Conservation (phyloP, 2,329 filamentous ascomycete species). For the Ascomycota sp. region DNA sequence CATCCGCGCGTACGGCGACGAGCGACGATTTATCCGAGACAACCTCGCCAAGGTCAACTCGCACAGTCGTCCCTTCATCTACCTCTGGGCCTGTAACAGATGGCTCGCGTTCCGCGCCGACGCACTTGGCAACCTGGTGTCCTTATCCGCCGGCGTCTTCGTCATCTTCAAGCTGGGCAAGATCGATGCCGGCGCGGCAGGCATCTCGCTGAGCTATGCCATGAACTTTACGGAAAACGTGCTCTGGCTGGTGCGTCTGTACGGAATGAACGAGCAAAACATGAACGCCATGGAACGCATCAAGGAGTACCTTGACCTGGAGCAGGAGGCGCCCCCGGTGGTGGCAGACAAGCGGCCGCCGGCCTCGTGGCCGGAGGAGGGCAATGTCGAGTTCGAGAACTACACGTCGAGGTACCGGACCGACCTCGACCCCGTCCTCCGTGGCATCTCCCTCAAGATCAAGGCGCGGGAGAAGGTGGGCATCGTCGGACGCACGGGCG, state of each 20-base stretch:
- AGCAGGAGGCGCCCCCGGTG: slow-evolving; percentile 69
- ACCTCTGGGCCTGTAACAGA: slow-evolving; percentile 87
- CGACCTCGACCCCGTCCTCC: slow-evolving; percentile 74
- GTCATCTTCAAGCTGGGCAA: slow-evolving; percentile 65
- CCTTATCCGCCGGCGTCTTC: slow-evolving; percentile 85
- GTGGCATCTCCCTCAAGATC: slow-evolving; percentile 70
- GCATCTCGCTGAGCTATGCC: slow-evolving; percentile 85
- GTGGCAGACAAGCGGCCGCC: slow-evolving; percentile 62
- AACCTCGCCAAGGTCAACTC: slow-evolving; percentile 77
- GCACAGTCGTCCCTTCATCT: slow-evolving; percentile 85
- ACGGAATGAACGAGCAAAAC: slow-evolving; percentile 91
- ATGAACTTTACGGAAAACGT: slow-evolving; percentile 96
- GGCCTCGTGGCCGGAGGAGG: slow-evolving; percentile 65
- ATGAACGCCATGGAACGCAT: slow-evolving; percentile 98
- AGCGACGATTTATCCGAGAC: slow-evolving; percentile 80
- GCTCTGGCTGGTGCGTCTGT: slow-evolving; percentile 85
- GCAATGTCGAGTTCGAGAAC: slow-evolving; percentile 67
- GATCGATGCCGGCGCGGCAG: slow-evolving; percentile 79
- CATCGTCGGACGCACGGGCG: slow-evolving; percentile 86
- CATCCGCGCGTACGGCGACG: slow-evolving; percentile 88
- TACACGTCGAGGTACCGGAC: slow-evolving; percentile 80
- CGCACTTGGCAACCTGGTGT: slow-evolving; percentile 70
- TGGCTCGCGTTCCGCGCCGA: slow-evolving; percentile 93
- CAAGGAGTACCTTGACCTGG: slow-evolving; percentile 90
- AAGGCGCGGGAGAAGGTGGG: slow-evolving; percentile 78